Evolutionary conservation across 306 rosid species (phyloP).

Genomic region (Vicia villosa): DNA sequence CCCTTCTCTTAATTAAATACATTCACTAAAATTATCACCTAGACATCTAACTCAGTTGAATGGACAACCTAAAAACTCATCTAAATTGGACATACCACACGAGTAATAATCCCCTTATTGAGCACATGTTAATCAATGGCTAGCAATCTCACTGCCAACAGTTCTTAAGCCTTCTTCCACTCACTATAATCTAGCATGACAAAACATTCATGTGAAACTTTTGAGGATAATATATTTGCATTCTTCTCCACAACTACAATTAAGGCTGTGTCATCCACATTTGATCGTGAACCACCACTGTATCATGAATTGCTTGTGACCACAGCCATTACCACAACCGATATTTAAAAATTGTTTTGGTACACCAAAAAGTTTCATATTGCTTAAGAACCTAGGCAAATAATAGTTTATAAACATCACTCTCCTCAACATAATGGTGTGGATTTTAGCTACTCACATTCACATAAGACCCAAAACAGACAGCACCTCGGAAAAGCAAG

Average conservation of each 20-base stretch:
- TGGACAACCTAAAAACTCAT: not conserved
- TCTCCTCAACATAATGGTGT: not conserved
- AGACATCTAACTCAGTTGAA: constrained; percentile 19
- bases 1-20: constrained; percentile 13
- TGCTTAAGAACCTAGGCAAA: not conserved
- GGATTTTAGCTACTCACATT: not conserved
- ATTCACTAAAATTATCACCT: not conserved
- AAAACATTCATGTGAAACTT: constrained; percentile 13
- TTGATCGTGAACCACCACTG: not conserved
- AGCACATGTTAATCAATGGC: not conserved
- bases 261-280: not conserved
- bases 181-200: constrained; percentile 9
- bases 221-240: not conserved
- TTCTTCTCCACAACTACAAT: not conserved
- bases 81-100: not conserved
- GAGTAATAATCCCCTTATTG: not conserved
- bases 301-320: not conserved
- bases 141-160: constrained; percentile 24
- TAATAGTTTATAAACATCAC: not conserved
- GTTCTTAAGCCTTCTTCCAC: constrained; percentile 16
- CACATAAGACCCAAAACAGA: not conserved
- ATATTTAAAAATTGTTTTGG: not conserved
- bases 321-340: not conserved
- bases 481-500: not conserved
- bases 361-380: not conserved